Evolutionary conservation across 2,329 filamentous ascomycete genomes (phyloP).

Genomic region (Curvularia hawaiiensis): DNA sequence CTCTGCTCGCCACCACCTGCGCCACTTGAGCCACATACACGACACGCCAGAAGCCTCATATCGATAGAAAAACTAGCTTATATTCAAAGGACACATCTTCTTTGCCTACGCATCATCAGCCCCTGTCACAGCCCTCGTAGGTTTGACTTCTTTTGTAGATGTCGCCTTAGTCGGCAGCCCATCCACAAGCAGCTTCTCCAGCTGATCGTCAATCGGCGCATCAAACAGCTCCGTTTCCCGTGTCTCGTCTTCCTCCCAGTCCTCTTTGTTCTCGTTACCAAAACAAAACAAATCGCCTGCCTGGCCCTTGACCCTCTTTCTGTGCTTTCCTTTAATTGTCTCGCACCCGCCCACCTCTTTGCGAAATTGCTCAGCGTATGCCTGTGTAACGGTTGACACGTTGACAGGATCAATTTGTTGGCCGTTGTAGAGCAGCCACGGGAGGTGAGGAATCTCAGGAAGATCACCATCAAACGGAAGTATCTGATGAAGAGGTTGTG

Average conservation of each 20-base stretch:
- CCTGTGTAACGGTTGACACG: conserved; percentile 52
- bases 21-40: neutral
- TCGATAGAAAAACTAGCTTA: neutral
- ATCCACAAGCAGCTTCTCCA: conserved; percentile 2
- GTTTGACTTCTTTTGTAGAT: neutral
- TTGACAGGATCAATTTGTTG: conserved; percentile 48
- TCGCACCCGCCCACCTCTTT: conserved; percentile 70
- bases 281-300: conserved; percentile 71
- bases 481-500: conserved; percentile 50
- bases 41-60: neutral
- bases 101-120: neutral
- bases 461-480: conserved; percentile 57
- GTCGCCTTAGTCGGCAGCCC: neutral
- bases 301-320: conserved; percentile 44
- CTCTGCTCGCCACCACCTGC: conserved; percentile 1
- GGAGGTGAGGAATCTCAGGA: conserved; percentile 56
- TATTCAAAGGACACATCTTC: neutral
- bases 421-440: conserved; percentile 70
- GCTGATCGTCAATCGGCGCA: conserved; percentile 11
- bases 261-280: conserved; percentile 42
- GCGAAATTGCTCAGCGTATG: conserved; percentile 66
- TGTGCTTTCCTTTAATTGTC: conserved; percentile 42
- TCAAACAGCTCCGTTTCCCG: conserved; percentile 13
- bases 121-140: neutral
- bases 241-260: conserved; percentile 36